Conservation (phyloP, 352 stramenopile genomes). For the Globisporangium emineosum region DNA sequence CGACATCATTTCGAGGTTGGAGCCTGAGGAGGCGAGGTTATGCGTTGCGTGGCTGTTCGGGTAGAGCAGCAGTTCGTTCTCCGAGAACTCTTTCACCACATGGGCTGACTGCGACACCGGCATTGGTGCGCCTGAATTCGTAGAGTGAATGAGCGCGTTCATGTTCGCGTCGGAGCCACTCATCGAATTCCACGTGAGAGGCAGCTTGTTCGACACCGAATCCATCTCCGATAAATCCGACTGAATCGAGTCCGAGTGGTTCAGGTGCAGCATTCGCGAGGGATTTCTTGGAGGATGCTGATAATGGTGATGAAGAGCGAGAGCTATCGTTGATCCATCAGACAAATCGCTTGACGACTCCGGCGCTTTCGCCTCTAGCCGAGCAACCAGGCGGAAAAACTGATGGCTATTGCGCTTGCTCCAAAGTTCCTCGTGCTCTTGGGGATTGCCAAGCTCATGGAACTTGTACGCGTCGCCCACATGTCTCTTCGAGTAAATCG, state of each 20-base stretch:
- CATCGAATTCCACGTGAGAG: slow-evolving; percentile 33
- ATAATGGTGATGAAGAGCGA: neutral
- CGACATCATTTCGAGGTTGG: slow-evolving; percentile 3
- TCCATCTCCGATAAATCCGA: slow-evolving; percentile 73
- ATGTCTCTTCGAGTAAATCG: slow-evolving; percentile 39
- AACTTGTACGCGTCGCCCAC: slow-evolving; percentile 24
- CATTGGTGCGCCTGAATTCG: slow-evolving; percentile 19
- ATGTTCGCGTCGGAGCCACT: slow-evolving; percentile 36
- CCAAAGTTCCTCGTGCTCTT: neutral
- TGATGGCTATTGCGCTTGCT: slow-evolving; percentile 9
- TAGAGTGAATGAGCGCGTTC: slow-evolving; percentile 12
- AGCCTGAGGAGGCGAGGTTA: neutral
- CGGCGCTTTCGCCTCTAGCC: slow-evolving; percentile 1
- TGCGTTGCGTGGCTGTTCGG: slow-evolving; percentile 10
- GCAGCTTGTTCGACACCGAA: slow-evolving; percentile 35
- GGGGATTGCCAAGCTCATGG: neutral
- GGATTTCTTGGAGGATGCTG: slow-evolving; percentile 4
- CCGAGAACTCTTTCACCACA: slow-evolving; percentile 35
- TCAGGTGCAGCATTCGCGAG: slow-evolving; percentile 10
- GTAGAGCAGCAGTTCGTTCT: slow-evolving; percentile 60
- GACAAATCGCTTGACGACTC: neutral
- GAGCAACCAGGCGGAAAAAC: slow-evolving; percentile 18
- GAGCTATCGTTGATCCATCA: neutral
- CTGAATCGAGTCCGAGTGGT: slow-evolving; percentile 62
- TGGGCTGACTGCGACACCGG: neutral